Conservation (phyloP, 2,329 filamentous ascomycete species). For the Epichloe typhina region DNA sequence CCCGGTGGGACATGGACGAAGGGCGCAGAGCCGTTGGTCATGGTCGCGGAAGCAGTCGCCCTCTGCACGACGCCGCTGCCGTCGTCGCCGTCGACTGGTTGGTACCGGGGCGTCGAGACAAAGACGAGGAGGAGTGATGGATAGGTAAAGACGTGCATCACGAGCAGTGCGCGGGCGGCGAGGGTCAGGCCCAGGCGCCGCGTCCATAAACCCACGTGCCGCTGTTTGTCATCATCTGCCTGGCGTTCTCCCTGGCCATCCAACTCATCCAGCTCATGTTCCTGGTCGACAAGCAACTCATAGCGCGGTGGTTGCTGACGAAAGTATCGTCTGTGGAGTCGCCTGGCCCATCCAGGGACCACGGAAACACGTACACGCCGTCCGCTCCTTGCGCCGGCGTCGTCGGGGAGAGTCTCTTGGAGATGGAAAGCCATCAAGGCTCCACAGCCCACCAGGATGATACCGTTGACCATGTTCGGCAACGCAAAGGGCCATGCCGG, state of each 20-base stretch:
- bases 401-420: constrained; percentile 36
- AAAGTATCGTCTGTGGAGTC: constrained; percentile 15
- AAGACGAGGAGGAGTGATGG: constrained; percentile 67
- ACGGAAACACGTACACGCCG: constrained; percentile 15
- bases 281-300: not conserved
- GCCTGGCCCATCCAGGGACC: too few relatives aligned
- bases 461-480: constrained; percentile 39
- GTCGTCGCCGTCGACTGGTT: constrained; percentile 17
- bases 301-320: constrained; percentile 8
- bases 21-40: too few relatives aligned
- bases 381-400: constrained; percentile 30
- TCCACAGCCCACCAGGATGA: constrained; percentile 31
- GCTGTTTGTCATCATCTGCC: constrained; percentile 25
- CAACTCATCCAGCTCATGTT: not conserved
- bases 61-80: too few relatives aligned
- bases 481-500: constrained; percentile 37
- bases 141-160: constrained; percentile 63
- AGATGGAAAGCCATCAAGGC: constrained; percentile 35
- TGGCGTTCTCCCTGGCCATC: constrained; percentile 4
- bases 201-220: constrained; percentile 41
- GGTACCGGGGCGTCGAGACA: constrained; percentile 55
- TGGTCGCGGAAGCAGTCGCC: too few relatives aligned
- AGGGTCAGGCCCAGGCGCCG: constrained; percentile 42
- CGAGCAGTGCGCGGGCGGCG: constrained; percentile 54
- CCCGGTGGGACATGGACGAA: constrained; percentile 9